Percentiles rank a stretch among this genome's conserved stretches.
phyloP scores from a whole-genome alignment of 2,329 filamentous ascomycete species.

The Mycosphaerella sp. region DNA sequence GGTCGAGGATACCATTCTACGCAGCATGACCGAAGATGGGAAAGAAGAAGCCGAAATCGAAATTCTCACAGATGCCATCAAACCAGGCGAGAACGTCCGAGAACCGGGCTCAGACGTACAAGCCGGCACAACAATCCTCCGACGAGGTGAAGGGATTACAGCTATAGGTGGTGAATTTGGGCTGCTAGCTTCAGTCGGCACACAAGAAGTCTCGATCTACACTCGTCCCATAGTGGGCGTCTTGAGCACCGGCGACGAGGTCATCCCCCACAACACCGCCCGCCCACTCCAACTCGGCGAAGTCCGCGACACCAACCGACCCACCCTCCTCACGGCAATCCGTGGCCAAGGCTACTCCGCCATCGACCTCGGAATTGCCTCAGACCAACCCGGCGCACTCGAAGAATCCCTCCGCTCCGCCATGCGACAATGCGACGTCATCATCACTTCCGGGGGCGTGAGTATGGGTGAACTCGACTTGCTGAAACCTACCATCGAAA shows the following conservation, averaged over 20 bases:
- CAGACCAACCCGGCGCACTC: constrained; percentile 64
- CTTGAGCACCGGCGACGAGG: constrained; percentile 90
- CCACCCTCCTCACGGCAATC: constrained; percentile 75
- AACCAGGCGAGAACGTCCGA: constrained; percentile 77
- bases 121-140: constrained; percentile 62
- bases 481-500: constrained; percentile 91
- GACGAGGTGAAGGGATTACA: constrained; percentile 74
- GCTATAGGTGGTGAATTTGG: constrained; percentile 87
- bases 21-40: constrained; percentile 68
- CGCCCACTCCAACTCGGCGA: constrained; percentile 66
- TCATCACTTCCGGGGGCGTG: constrained; percentile 90
- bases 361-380: constrained; percentile 79
- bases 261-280: constrained; percentile 63
- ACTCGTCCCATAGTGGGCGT: constrained; percentile 74
- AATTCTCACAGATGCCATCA: constrained; percentile 71
- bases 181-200: constrained; percentile 77
- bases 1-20: constrained; percentile 87
- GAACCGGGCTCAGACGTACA: constrained; percentile 85
- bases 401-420: constrained; percentile 72
- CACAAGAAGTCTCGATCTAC: constrained; percentile 64
- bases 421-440: constrained; percentile 67
- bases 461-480: constrained; percentile 98
- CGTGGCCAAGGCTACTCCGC: constrained; percentile 68
- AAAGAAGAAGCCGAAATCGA: constrained; percentile 82
- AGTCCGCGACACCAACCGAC: constrained; percentile 88